Percentiles rank a stretch among this genome's conserved stretches.
phyloP scores from a whole-genome alignment of 805 yeast genomes.

The Yarrowia bubula region DNA sequence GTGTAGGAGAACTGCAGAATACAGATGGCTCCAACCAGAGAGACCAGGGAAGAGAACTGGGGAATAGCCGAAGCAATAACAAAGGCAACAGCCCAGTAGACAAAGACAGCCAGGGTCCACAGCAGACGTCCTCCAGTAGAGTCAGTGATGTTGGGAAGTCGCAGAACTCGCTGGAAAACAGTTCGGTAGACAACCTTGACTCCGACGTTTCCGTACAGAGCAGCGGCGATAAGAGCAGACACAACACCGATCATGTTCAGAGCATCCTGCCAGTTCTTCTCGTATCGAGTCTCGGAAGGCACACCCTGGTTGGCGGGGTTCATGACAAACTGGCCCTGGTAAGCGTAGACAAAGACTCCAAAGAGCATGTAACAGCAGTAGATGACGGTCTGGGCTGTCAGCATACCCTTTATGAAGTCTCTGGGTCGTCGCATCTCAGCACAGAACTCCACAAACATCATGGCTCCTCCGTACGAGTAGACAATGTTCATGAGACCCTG shows the following conservation, averaged over 20 bases:
- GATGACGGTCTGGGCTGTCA: constrained; percentile 45
- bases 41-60: constrained; percentile 42
- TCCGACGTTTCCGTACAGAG: constrained; percentile 49
- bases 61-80: constrained; percentile 48
- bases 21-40: constrained; percentile 47
- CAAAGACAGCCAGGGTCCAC: constrained; percentile 42
- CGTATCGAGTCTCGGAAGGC: constrained; percentile 29
- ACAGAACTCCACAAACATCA: constrained; percentile 49
- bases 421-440: constrained; percentile 50
- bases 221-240: constrained; percentile 47
- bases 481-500: constrained; percentile 47
- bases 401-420: constrained; percentile 51
- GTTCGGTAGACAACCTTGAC: constrained; percentile 47
- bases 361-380: constrained; percentile 44
- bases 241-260: constrained; percentile 42
- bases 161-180: constrained; percentile 40
- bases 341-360: constrained; percentile 46
- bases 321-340: constrained; percentile 47
- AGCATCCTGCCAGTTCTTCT: constrained; percentile 43
- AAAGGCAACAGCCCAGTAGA: constrained; percentile 48
- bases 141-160: constrained; percentile 39
- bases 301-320: constrained; percentile 50
- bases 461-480: constrained; percentile 53
- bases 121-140: constrained; percentile 40
- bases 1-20: constrained; percentile 49